phyloP scores from a whole-genome alignment of 179 eudicot genomes.

The Nepenthes alata region DNA sequence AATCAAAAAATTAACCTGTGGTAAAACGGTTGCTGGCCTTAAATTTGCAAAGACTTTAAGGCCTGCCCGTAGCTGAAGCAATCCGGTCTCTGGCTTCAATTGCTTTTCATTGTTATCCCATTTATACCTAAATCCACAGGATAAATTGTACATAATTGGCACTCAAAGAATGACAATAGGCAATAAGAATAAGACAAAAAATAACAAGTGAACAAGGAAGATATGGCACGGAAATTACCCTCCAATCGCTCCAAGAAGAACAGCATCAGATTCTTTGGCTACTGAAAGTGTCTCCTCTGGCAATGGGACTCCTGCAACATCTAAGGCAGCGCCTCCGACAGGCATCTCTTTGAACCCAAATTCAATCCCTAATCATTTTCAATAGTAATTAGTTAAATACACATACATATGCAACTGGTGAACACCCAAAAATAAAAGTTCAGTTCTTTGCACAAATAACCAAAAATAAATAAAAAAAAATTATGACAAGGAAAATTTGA shows the following conservation, averaged over 20 bases:
- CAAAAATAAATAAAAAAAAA: too few species aligned
- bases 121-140: constrained; percentile 46
- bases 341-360: constrained; percentile 80
- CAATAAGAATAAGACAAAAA: neutral
- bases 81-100: constrained; percentile 90
- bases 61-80: constrained; percentile 91
- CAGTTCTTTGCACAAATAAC: too few species aligned
- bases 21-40: constrained; percentile 89
- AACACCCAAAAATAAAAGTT: neutral
- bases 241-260: constrained; percentile 97
- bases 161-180: neutral
- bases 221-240: constrained; percentile 34
- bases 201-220: neutral
- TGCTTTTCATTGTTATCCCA: constrained; percentile 92
- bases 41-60: constrained; percentile 92
- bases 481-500: too few species aligned
- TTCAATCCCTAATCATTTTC: constrained; percentile 38
- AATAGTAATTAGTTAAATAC: neutral
- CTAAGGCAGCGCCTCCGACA: constrained; percentile 79
- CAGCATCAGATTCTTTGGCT: constrained; percentile 80
- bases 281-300: constrained; percentile 78
- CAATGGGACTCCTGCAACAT: constrained; percentile 78
- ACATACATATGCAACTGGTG: neutral
- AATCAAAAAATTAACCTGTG: constrained; percentile 48
- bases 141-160: constrained; percentile 1